Evolutionary conservation across 495 filamentous ascomycete species (phyloP).

Genomic region (Hamigera avellanea): DNA sequence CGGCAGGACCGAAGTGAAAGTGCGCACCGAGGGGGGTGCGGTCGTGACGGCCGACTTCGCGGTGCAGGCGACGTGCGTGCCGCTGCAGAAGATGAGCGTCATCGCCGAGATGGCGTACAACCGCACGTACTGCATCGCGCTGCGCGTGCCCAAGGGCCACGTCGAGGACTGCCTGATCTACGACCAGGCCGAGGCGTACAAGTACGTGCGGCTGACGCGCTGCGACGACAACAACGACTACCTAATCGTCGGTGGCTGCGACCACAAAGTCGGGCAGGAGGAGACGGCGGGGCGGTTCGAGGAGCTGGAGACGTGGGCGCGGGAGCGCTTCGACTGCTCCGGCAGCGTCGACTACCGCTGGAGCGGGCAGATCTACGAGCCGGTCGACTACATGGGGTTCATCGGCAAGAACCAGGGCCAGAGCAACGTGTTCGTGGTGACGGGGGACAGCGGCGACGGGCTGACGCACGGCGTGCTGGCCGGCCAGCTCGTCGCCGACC

Average conservation of each 20-base stretch:
- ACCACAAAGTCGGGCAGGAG: slow-evolving; percentile 51
- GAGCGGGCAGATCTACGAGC: slow-evolving; percentile 48
- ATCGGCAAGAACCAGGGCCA: slow-evolving; percentile 45
- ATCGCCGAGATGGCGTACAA: slow-evolving; percentile 37
- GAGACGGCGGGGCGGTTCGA: slow-evolving; percentile 23
- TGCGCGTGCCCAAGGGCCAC: slow-evolving; percentile 37
- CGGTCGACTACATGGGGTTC: slow-evolving; percentile 42
- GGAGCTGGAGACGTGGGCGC: slow-evolving; percentile 39
- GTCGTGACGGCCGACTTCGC: slow-evolving; percentile 35
- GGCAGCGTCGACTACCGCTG: slow-evolving; percentile 39
- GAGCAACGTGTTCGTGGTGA: slow-evolving; percentile 39
- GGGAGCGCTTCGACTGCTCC: slow-evolving; percentile 39
- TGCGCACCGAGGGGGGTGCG: slow-evolving; percentile 34
- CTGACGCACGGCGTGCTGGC: slow-evolving; percentile 46
- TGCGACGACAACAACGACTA: slow-evolving; percentile 43
- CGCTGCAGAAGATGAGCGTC: slow-evolving; percentile 41
- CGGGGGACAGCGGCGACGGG: slow-evolving; percentile 48
- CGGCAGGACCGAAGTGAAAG: slow-evolving; percentile 10
- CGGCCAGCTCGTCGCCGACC: slow-evolving; percentile 39
- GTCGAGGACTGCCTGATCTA: slow-evolving; percentile 44
- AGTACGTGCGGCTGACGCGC: slow-evolving; percentile 39
- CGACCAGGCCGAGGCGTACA: slow-evolving; percentile 41
- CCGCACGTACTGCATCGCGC: slow-evolving; percentile 46
- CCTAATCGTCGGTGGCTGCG: slow-evolving; percentile 44
- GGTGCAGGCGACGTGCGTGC: slow-evolving; percentile 44